These are phyloP conservation scores for Theileria equi DNA, from an alignment of 169 alveolate genomes.

Conservation along the genomic window DNA sequence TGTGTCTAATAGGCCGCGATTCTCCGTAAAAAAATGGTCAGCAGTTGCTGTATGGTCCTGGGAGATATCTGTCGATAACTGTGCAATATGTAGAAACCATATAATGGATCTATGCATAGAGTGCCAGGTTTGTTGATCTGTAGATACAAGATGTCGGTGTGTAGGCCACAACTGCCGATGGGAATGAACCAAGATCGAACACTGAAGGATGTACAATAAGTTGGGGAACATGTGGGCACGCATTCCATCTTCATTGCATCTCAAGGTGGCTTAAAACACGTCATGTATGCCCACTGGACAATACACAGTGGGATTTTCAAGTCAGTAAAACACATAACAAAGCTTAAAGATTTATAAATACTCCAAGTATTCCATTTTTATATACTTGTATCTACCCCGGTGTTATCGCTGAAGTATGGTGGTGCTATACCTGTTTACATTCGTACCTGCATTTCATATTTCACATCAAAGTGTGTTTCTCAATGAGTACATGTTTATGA, in stretches of 20 bases:
- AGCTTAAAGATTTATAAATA: no score
- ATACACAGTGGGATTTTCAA: slow-evolving; percentile 90
- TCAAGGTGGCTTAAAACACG: slow-evolving; percentile 97
- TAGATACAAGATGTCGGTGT: slow-evolving; percentile 8
- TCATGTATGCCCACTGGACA: slow-evolving; percentile 96
- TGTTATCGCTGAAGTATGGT: no score
- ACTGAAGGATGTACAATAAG: slow-evolving; percentile 96
- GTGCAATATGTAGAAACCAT: slow-evolving; percentile 98
- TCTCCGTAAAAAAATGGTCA: slow-evolving; percentile 90
- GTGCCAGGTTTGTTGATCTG: slow-evolving; percentile 90
- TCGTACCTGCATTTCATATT: no score
- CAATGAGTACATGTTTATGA: no score
- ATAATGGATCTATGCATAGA: slow-evolving; percentile 97
- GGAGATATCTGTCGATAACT: slow-evolving; percentile 97
- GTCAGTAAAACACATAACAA: not conserved
- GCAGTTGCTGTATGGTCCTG: slow-evolving; percentile 99
- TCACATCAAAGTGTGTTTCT: no score
- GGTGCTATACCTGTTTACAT: no score
- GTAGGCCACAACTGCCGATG: slow-evolving; percentile 32
- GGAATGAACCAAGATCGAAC: slow-evolving; percentile 60
- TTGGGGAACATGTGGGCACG: slow-evolving; percentile 99
- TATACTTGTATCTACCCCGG: no score
- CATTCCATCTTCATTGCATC: slow-evolving; percentile 98
- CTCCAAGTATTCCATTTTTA: no score
- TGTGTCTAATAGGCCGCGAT: slow-evolving; percentile 34